Base-by-base conservation (phyloP, 1,284 basidiomycete genomes). In the Boletus putidus region DNA sequence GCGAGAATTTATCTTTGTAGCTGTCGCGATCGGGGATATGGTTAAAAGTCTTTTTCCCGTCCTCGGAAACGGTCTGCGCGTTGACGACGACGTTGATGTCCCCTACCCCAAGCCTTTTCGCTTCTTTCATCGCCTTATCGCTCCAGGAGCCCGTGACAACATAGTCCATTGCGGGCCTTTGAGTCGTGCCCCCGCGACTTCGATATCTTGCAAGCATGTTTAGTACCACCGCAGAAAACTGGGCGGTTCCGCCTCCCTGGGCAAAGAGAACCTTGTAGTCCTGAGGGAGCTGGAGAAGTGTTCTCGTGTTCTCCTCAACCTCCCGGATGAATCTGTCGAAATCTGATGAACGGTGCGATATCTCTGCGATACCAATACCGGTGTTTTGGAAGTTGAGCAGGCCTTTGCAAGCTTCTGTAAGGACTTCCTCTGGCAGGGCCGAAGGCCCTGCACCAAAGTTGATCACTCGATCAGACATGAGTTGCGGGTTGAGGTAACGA, bases 361-460 rank as follows among this genome's bases (percentile, higher is more conserved):
- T 86, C 76, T 98, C 95, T 52, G 92, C 91, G 70, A 98, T 86
- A 50, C 95, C 95, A 66, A 98, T 95, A 37, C 95, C 96, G 6
- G 92, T 95, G 49, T 82, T 82, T 58, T 87, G 79, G 76, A 95
- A 98, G 77, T 97, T 90, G 69, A 98, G 77, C 20, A 98, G 80
- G 15, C 87, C 89, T 62, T 85, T 81, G 33, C 86, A 79, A 4
- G 94, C 91, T 68, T 94, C 87, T 69, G 87, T 78, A 43, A 98
- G 85, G 16, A 97, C 92, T 6, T 85, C 77, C 21, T 87, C 82
- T 20, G 95, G 95, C 37, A 98, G 80, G 1, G 92, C 89, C 33
- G 92, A 96, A 29, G 95, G 95, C 3, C 95, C 95, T 49, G 95
- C 90, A 46, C 92, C 92, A 73, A 98, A 93, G 80, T 98, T 97